A percentile compares a stretch with the other conserved stretches of the same genome.
phyloP scores from a whole-genome alignment of 495 filamentous ascomycete genomes.

The Hyaloscypha hepaticicola region DNA sequence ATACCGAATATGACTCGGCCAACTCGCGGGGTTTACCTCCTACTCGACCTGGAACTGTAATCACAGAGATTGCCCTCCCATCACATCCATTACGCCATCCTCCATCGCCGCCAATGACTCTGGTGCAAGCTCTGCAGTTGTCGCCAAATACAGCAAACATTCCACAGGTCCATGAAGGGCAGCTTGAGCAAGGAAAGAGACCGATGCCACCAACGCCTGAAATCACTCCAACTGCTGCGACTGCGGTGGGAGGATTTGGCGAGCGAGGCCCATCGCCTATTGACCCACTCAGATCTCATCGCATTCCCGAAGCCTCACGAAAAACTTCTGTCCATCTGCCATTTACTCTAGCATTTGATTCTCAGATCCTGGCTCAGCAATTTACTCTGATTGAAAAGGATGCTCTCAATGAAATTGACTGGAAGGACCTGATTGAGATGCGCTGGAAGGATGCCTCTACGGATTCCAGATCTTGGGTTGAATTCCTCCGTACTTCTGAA shows the following conservation, averaged over 20 bases:
- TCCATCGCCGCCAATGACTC: slow-evolving; percentile 77
- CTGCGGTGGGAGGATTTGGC: not conserved
- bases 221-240: slow-evolving; percentile 42
- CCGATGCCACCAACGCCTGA: slow-evolving; percentile 53
- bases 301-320: slow-evolving; percentile 27
- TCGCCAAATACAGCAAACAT: slow-evolving; percentile 41
- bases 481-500: slow-evolving; percentile 79
- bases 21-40: slow-evolving; percentile 39
- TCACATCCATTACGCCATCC: slow-evolving; percentile 67
- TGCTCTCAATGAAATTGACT: slow-evolving; percentile 93
- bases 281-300: slow-evolving; percentile 29
- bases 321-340: slow-evolving; percentile 64
- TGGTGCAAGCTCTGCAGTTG: slow-evolving; percentile 51
- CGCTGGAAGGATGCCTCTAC: slow-evolving; percentile 72
- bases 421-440: slow-evolving; percentile 96
- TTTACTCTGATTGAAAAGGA: slow-evolving; percentile 96
- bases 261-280: slow-evolving; percentile 24
- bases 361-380: slow-evolving; percentile 86
- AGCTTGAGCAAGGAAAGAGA: slow-evolving; percentile 40
- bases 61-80: slow-evolving; percentile 40
- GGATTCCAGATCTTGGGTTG: slow-evolving; percentile 80
- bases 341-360: slow-evolving; percentile 90
- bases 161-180: slow-evolving; percentile 34
- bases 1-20: slow-evolving; percentile 32
- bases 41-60: slow-evolving; percentile 41